Evolutionary conservation across 2,329 filamentous ascomycete species (phyloP).

Genomic region (Trichoderma harzianum): DNA sequence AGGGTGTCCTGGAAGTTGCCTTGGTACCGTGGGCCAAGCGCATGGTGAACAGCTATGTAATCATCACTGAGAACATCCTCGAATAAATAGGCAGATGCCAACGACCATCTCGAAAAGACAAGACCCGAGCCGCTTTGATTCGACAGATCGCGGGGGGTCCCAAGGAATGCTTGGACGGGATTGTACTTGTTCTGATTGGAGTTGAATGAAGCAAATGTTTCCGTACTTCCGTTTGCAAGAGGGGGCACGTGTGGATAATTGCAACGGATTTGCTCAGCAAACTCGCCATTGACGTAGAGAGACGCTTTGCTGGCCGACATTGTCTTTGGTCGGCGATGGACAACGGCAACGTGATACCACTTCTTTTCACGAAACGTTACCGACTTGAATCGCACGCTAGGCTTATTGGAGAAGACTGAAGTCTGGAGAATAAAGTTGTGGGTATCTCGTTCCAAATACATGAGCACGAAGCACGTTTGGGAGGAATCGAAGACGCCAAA

Average conservation of each 20-base stretch:
- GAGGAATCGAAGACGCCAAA: slow-evolving; percentile 92
- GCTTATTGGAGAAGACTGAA: slow-evolving; percentile 78
- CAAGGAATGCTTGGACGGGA: slow-evolving; percentile 86
- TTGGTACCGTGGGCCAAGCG: slow-evolving; percentile 84
- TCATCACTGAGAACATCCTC: slow-evolving; percentile 88
- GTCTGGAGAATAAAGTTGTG: slow-evolving; percentile 95
- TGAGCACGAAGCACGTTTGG: slow-evolving; percentile 89
- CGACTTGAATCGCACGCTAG: slow-evolving; percentile 91
- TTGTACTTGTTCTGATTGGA: slow-evolving; percentile 55
- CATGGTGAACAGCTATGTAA: slow-evolving; percentile 83
- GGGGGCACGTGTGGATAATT: slow-evolving; percentile 79
- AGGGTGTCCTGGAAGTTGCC: slow-evolving; percentile 97
- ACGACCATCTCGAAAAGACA: slow-evolving; percentile 77
- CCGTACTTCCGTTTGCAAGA: slow-evolving; percentile 57
- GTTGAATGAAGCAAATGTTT: slow-evolving; percentile 68
- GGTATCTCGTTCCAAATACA: slow-evolving; percentile 91
- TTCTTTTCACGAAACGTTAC: slow-evolving; percentile 68
- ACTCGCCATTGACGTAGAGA: slow-evolving; percentile 89
- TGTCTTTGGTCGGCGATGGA: slow-evolving; percentile 75
- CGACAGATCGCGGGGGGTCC: slow-evolving; percentile 86
- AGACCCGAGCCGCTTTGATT: slow-evolving; percentile 69
- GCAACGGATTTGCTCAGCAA: slow-evolving; percentile 86
- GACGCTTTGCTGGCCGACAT: slow-evolving; percentile 76
- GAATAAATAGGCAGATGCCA: slow-evolving; percentile 86
- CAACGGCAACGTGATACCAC: slow-evolving; percentile 93